These are phyloP conservation scores for Talaromyces sp. DNA, from an alignment of 2,329 filamentous ascomycete species.

Conservation along the genomic window DNA sequence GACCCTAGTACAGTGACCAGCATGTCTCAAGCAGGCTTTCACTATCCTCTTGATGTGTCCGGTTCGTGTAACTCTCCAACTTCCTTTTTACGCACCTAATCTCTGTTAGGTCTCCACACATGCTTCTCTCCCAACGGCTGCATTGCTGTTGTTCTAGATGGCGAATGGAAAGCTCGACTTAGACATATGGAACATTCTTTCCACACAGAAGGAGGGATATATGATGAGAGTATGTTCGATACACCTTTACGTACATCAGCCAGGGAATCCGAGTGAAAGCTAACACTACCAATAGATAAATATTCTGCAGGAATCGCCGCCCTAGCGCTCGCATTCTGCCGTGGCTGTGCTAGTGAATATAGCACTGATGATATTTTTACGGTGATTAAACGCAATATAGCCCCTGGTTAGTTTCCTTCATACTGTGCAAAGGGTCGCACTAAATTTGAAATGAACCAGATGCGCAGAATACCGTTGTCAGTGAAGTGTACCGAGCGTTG, in stretches of 20 bases:
- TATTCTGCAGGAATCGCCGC: slow-evolving; percentile 55
- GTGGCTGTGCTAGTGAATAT: slow-evolving; percentile 42
- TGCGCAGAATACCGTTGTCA: slow-evolving; percentile 59
- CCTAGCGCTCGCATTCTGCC: slow-evolving; percentile 51
- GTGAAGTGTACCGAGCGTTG: slow-evolving; percentile 63
- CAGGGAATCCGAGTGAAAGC: background rate
- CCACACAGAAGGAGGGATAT: slow-evolving; percentile 28
- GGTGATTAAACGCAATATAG: slow-evolving; percentile 51
- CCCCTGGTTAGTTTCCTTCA: slow-evolving; percentile 28
- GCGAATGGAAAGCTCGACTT: slow-evolving; percentile 35
- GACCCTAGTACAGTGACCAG: slow-evolving; percentile 63
- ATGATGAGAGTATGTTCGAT: slow-evolving; percentile 31
- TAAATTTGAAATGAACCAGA: slow-evolving; percentile 35
- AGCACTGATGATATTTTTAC: slow-evolving; percentile 69
- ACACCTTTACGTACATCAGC: background rate
- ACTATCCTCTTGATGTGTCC: slow-evolving; percentile 60
- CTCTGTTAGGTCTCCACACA: slow-evolving; percentile 27
- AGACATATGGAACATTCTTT: slow-evolving; percentile 37
- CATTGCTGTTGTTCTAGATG: slow-evolving; percentile 32
- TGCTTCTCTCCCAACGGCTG: slow-evolving; percentile 43
- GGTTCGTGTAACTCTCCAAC: slow-evolving; percentile 43
- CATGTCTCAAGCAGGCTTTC: slow-evolving; percentile 72
- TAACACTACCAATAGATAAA: slow-evolving; percentile 23
- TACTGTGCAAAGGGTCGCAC: background rate
- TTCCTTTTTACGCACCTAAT: slow-evolving; percentile 1